Conservation (phyloP, 805 yeast genomes). For the Helenozyma baotianmanensis region DNA sequence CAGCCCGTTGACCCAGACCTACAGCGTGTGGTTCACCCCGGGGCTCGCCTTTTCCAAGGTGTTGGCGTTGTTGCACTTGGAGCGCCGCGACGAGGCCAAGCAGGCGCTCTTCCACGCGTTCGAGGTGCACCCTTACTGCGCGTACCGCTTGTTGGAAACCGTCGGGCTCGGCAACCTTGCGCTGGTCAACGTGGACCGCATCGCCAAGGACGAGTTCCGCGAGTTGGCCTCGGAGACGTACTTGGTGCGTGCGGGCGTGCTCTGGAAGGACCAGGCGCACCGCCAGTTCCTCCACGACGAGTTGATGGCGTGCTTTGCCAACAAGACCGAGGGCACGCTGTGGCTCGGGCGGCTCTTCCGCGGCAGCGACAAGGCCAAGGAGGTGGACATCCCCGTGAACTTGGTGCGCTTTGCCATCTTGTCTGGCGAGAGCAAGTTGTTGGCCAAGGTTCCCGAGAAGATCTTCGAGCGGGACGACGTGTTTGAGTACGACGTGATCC, state of each 20-base stretch:
- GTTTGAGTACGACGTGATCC: slow-evolving; percentile 68
- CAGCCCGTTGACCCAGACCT: slow-evolving; percentile 53
- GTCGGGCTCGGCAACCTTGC: slow-evolving; percentile 32
- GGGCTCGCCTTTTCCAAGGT: slow-evolving; percentile 65
- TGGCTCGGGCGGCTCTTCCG: slow-evolving; percentile 13
- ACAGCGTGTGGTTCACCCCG: slow-evolving; percentile 66
- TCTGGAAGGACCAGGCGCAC: slow-evolving; percentile 51
- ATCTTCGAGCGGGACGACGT: slow-evolving; percentile 61
- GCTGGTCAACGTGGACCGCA: slow-evolving; percentile 2
- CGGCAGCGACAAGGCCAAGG: slow-evolving; percentile 3
- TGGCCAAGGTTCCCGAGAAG: slow-evolving; percentile 62
- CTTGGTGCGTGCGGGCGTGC: slow-evolving; percentile 45
- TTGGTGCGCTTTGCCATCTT: slow-evolving; percentile 63
- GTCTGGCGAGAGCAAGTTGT: slow-evolving; percentile 64
- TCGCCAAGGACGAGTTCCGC: slow-evolving; percentile 21
- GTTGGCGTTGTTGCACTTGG: slow-evolving; percentile 51
- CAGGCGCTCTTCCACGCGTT: slow-evolving; percentile 47
- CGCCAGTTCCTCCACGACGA: slow-evolving; percentile 46
- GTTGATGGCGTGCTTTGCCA: slow-evolving; percentile 22
- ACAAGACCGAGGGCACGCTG: slow-evolving; percentile 1
- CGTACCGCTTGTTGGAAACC: slow-evolving; percentile 43
- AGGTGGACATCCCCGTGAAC: slow-evolving; percentile 49
- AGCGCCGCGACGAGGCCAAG: slow-evolving; percentile 42
- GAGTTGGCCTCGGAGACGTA: slow-evolving; percentile 54
- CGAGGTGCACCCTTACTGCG: slow-evolving; percentile 53